These are phyloP conservation scores for Tulasnella calospora DNA, from an alignment of 768 basidiomycete genomes.

Conservation along the genomic window DNA sequence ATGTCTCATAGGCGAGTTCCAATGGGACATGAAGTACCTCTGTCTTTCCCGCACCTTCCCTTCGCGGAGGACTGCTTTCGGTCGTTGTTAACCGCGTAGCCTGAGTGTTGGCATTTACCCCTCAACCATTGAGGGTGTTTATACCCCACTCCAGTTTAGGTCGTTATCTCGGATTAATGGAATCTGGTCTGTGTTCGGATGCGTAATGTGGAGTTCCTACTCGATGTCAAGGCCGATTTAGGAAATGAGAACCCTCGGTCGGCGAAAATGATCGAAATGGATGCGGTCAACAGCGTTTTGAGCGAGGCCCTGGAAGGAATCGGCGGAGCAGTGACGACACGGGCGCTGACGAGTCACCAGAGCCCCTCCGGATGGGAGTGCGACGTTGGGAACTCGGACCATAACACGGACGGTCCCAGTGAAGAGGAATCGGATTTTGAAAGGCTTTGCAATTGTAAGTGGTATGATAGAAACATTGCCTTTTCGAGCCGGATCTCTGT, in stretches of 20 bases:
- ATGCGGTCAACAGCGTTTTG: background rate
- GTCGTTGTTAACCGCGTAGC: too few relatives aligned
- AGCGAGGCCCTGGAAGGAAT: background rate
- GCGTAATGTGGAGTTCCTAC: background rate
- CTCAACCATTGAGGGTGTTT: too few relatives aligned
- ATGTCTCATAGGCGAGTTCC: too few relatives aligned
- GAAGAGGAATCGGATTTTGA: background rate
- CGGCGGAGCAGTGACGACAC: background rate
- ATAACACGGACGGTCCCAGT: background rate
- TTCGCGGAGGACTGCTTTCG: too few relatives aligned
- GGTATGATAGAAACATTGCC: background rate
- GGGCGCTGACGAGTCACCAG: background rate
- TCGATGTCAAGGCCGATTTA: background rate
- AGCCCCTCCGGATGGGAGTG: background rate
- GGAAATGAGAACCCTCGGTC: background rate
- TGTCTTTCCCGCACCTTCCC: too few relatives aligned
- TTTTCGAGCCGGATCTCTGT: background rate
- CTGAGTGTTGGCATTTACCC: too few relatives aligned
- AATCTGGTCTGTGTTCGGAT: too few relatives aligned
- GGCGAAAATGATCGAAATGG: background rate
- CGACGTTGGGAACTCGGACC: background rate
- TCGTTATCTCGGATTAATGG: too few relatives aligned
- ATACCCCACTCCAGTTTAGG: too few relatives aligned
- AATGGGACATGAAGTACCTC: too few relatives aligned
- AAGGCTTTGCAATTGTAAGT: background rate